Evolutionary conservation across 169 alveolate species (phyloP), one percentile per base, ranked within the genome.

Genomic region (Eimeria brunetti): DNA sequence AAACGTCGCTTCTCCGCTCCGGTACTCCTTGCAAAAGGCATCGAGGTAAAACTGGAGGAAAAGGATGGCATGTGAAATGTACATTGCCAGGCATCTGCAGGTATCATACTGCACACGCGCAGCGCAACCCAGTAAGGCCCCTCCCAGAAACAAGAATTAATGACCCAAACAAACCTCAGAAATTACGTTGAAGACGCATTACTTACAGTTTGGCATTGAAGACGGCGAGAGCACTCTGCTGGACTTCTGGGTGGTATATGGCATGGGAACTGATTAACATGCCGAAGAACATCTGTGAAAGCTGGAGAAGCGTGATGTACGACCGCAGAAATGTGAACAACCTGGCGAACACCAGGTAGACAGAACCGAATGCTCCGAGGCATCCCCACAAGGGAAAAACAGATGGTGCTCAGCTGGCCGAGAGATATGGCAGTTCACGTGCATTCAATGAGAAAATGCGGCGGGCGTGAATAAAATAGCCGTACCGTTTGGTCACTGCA

Each of bases 1-100:
- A 64, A 97, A 96, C 27, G 97, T 71, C 85, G 96, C 94, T 78
- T 96, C 89, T 71, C 96, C 95, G 73, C 97, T 85, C 62, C 97
- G 96, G 84, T 94, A 85, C 86, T 95, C 96, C 96, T 97, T 91
- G 97, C 93, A 95, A 41, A 85, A 96, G 89, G 81, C 95, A 44
- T 69, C 86, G 49, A 94, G 49, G 88, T 78, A 85, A 71, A 88
- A 51, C 69, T 83, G 71, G 38, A 71, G 33, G 69, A 78, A 49
- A 75, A 83, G 62, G 88, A 62, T 86, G 38, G 96, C 91, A 44
- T 64, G 80, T 11, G 90, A 73, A 51, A 83, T 56, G 49, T 81
- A 88, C 96, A 83, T 84, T 36, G 75, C 62, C 64, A 93, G 33
- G 80, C 96, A 81, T 49, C 96, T 93, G 96, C 71, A 56, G 56